Evolutionary conservation across 495 filamentous ascomycete species (phyloP).

Genomic region (Neurospora sp.): DNA sequence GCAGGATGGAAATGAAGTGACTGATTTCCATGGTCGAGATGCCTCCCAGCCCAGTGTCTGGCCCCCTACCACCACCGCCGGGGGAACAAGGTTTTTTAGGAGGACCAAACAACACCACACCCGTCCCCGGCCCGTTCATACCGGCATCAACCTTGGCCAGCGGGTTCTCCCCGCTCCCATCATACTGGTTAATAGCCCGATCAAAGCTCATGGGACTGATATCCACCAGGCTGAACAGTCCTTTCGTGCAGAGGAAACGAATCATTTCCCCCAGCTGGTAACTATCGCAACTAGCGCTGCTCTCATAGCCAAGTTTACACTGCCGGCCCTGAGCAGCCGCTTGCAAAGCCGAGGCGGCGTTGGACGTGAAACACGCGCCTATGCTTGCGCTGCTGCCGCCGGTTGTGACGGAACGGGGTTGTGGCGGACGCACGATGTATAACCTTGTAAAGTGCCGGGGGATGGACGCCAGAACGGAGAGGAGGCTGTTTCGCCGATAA

Average conservation of each 20-base stretch:
- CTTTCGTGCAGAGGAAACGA: slow-evolving; percentile 58
- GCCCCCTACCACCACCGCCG: not conserved
- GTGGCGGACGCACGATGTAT: slow-evolving; percentile 45
- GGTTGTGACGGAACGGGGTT: not conserved
- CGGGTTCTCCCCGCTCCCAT: not conserved
- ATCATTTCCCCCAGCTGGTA: slow-evolving; percentile 83
- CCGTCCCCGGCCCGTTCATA: not conserved
- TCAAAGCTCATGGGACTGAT: slow-evolving; percentile 26
- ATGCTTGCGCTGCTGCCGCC: not conserved
- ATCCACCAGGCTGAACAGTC: slow-evolving; percentile 38
- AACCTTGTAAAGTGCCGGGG: slow-evolving; percentile 61
- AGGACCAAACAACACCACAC: not conserved
- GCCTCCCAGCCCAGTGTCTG: slow-evolving; percentile 11
- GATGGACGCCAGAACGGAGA: slow-evolving; percentile 68
- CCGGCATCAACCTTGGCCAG: not conserved
- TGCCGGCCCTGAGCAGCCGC: slow-evolving; percentile 28
- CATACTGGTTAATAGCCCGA: not conserved
- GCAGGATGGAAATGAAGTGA: slow-evolving; percentile 22
- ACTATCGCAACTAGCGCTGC: slow-evolving; percentile 65
- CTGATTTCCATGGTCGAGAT: slow-evolving; percentile 25
- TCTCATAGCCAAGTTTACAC: slow-evolving; percentile 70
- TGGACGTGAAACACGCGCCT: not conserved
- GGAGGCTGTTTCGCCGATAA: slow-evolving; percentile 55
- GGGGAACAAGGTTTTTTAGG: not conserved
- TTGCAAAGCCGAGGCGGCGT: not conserved